Percentiles rank a stretch among this genome's conserved stretches.
These are phyloP conservation scores for Ustilago crameri DNA, from an alignment of 1,284 basidiomycete genomes.

Conservation along the genomic window DNA sequence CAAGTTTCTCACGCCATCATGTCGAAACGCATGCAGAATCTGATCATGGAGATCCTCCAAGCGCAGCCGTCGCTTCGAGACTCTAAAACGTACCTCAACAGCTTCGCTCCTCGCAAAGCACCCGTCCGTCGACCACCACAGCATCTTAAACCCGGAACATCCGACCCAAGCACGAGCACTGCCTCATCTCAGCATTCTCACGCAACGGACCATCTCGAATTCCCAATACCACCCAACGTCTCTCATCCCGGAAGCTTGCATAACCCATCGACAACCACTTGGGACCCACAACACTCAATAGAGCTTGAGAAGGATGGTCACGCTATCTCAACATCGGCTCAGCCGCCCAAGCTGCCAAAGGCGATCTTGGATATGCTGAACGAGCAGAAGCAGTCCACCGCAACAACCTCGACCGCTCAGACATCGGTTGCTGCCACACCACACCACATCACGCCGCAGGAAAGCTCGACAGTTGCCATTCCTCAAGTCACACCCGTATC, in stretches of 20 bases:
- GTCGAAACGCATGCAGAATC: conserved; percentile 76
- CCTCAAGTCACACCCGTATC: conserved; percentile 39
- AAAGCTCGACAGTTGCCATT: conserved; percentile 63
- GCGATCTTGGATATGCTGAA: conserved; percentile 39
- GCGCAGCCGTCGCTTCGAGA: conserved; percentile 93
- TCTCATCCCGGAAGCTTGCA: conserved; percentile 35
- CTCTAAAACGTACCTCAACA: conserved; percentile 86
- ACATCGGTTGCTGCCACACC: conserved; percentile 33
- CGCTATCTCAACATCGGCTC: conserved; percentile 1
- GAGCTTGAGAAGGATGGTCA: conserved; percentile 20
- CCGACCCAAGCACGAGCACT: conserved; percentile 14
- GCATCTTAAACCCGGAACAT: conserved; percentile 8
- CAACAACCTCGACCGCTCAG: conserved; percentile 39
- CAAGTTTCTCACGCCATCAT: conserved; percentile 23
- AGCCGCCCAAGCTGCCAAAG: conserved; percentile 24
- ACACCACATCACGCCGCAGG: conserved; percentile 64
- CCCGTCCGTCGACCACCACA: conserved; percentile 19
- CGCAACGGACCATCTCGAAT: conserved; percentile 27
- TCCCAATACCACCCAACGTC: conserved; percentile 45
- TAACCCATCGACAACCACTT: conserved; percentile 47
- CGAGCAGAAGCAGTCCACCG: conserved; percentile 22
- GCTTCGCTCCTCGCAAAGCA: conserved; percentile 73
- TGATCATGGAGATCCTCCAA: conserved; percentile 92
- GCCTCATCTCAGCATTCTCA: conserved; percentile 8
- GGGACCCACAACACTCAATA: conserved; percentile 38